Evolutionary conservation across 164 flowering plant species (phyloP).

Genomic region (Sextonia rubra): DNA sequence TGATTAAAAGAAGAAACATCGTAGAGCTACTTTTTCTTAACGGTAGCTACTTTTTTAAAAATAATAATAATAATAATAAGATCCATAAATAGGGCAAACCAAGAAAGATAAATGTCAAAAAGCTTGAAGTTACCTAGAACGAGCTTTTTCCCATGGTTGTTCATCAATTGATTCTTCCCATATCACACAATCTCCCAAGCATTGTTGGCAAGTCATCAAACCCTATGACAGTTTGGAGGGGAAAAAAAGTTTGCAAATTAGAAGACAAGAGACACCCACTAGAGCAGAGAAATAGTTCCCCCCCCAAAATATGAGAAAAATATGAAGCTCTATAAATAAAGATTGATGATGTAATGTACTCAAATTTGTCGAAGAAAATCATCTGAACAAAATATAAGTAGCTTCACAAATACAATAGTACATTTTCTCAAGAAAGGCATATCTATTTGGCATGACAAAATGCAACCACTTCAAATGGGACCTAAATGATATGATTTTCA

Average conservation of each 20-base stretch:
- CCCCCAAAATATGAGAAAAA: background rate
- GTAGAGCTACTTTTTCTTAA: too few relatives aligned
- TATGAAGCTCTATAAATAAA: background rate
- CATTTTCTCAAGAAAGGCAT: background rate
- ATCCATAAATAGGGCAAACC: background rate
- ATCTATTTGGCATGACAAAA: too few relatives aligned
- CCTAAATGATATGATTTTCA: too few relatives aligned
- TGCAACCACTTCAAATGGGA: too few relatives aligned
- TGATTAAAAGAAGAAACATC: too few relatives aligned
- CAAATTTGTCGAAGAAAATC: too few relatives aligned
- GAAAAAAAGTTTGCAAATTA: background rate
- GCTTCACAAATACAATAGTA: too few relatives aligned
- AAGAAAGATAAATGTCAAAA: background rate
- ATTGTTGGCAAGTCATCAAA: conserved; percentile 56
- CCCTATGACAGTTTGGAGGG: conserved; percentile 42
- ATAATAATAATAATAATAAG: background rate
- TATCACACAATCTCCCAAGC: conserved; percentile 84
- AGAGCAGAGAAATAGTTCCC: too few relatives aligned
- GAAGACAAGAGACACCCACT: background rate
- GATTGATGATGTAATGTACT: background rate
- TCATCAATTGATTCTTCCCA: conserved; percentile 98
- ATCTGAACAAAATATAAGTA: too few relatives aligned
- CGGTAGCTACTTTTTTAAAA: background rate
- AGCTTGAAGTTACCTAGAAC: conserved; percentile 48
- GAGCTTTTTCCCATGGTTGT: conserved; percentile 89